phyloP scores from a whole-genome alignment of 2,329 filamentous ascomycete species.

The Sordariomycetes sp. region DNA sequence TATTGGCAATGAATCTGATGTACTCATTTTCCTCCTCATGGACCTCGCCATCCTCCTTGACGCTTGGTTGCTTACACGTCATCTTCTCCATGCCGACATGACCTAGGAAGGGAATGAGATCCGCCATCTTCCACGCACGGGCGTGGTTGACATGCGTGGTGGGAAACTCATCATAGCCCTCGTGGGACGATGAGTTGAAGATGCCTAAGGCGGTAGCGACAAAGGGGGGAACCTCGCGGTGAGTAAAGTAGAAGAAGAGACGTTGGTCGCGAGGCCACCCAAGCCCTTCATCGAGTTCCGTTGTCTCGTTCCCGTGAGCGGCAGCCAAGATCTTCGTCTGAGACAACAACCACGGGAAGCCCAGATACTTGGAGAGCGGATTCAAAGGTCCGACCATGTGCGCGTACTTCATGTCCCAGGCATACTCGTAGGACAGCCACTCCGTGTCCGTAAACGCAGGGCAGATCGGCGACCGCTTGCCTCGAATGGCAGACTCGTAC shows the following conservation, averaged over 20 bases:
- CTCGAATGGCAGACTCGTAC: not conserved
- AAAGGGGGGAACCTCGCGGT: not conserved
- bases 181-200: not conserved
- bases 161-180: not conserved
- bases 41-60: too few species aligned
- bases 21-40: too few species aligned
- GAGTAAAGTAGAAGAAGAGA: constrained; percentile 1
- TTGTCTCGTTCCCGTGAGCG: not conserved
- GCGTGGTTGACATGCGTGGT: not conserved
- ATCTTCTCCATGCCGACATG: constrained; percentile 1
- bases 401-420: constrained; percentile 1
- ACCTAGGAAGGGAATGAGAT: not conserved
- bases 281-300: too few species aligned
- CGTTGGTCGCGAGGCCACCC: not conserved
- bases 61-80: not conserved
- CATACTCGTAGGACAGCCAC: not conserved
- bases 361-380: not conserved
- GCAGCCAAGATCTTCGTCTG: not conserved
- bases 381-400: constrained; percentile 1
- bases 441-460: not conserved
- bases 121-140: not conserved
- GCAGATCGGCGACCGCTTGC: not conserved
- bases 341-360: not conserved
- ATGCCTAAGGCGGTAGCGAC: not conserved
- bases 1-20: not conserved